phyloP scores from a whole-genome alignment of 2,329 filamentous ascomycete species.

The Eurotiales sp. region DNA sequence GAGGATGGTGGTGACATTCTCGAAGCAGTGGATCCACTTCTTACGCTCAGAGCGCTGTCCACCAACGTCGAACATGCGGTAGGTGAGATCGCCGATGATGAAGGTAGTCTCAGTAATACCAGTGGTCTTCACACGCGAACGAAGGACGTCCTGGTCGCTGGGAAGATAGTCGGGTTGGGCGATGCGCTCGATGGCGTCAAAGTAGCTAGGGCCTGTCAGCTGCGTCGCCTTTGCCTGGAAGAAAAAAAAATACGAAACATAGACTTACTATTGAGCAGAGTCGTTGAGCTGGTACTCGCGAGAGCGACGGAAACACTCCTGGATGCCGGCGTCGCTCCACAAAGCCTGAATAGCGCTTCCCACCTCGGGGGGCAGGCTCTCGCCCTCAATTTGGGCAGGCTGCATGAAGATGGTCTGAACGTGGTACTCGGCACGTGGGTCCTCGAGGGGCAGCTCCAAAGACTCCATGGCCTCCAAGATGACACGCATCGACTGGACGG shows the following conservation, averaged over 20 bases:
- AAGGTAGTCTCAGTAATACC: constrained; percentile 97
- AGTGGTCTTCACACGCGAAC: constrained; percentile 95
- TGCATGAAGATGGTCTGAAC: constrained; percentile 99
- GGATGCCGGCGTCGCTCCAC: constrained; percentile 89
- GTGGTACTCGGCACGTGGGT: constrained; percentile 91
- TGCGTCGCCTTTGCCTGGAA: no score
- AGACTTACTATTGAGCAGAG: constrained; percentile 85
- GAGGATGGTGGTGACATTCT: constrained; percentile 94
- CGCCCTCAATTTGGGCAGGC: constrained; percentile 91
- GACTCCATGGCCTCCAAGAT: constrained; percentile 67
- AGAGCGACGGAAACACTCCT: constrained; percentile 92
- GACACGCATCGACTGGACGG: constrained; percentile 66
- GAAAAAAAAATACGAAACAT: constrained; percentile 26
- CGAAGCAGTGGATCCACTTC: constrained; percentile 99
- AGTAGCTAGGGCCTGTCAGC: no score
- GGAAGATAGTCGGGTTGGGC: constrained; percentile 89
- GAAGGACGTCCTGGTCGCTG: constrained; percentile 90
- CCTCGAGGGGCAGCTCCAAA: constrained; percentile 75
- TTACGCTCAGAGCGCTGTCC: constrained; percentile 93
- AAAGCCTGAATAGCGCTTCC: constrained; percentile 87
- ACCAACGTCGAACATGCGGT: constrained; percentile 97
- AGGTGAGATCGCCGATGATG: constrained; percentile 89
- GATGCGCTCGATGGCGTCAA: constrained; percentile 90
- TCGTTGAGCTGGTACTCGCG: constrained; percentile 96
- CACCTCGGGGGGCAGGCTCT: constrained; percentile 89